These are phyloP conservation scores for Periconia digitata DNA, from an alignment of 2,329 filamentous ascomycete species.

Conservation along the genomic window DNA sequence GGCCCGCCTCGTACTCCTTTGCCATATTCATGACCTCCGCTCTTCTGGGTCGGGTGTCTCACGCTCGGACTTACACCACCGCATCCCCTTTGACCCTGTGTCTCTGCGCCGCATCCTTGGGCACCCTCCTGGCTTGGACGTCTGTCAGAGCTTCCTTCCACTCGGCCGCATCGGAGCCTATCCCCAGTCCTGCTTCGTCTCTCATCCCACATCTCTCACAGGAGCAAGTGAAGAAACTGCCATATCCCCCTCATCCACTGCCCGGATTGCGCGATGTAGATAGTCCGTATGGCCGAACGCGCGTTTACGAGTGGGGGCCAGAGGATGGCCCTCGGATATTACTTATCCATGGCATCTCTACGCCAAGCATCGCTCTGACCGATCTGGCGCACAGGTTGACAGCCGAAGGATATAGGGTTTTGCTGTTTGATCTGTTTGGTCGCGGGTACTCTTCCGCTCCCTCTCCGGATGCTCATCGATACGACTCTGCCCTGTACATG, in stretches of 20 bases:
- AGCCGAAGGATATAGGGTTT: conserved; percentile 69
- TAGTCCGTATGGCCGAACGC: conserved; percentile 69
- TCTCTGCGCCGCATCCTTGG: conserved; percentile 29
- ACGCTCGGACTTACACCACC: conserved; percentile 20
- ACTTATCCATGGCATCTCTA: conserved; percentile 79
- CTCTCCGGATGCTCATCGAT: conserved; percentile 59
- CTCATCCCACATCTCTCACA: conserved; percentile 27
- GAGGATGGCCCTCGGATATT: conserved; percentile 70
- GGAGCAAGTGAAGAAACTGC: conserved; percentile 32
- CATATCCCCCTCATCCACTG: conserved; percentile 70
- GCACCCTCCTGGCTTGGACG: conserved; percentile 24
- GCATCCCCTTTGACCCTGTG: conserved; percentile 18
- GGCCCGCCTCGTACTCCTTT: background rate
- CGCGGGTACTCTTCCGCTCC: conserved; percentile 77
- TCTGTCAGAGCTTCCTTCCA: conserved; percentile 21
- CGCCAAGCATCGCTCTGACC: conserved; percentile 70
- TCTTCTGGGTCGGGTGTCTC: conserved; percentile 3
- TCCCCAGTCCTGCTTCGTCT: conserved; percentile 32
- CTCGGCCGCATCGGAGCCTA: conserved; percentile 14
- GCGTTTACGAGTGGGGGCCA: conserved; percentile 81
- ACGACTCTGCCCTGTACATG: conserved; percentile 73
- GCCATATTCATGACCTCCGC: background rate
- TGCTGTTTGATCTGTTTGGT: conserved; percentile 77
- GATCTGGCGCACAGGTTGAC: conserved; percentile 67
- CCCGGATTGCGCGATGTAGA: conserved; percentile 69